These are phyloP conservation scores for Arthrobotrys sphaeroides DNA, from an alignment of 2,329 filamentous ascomycete genomes.

Conservation along the genomic window DNA sequence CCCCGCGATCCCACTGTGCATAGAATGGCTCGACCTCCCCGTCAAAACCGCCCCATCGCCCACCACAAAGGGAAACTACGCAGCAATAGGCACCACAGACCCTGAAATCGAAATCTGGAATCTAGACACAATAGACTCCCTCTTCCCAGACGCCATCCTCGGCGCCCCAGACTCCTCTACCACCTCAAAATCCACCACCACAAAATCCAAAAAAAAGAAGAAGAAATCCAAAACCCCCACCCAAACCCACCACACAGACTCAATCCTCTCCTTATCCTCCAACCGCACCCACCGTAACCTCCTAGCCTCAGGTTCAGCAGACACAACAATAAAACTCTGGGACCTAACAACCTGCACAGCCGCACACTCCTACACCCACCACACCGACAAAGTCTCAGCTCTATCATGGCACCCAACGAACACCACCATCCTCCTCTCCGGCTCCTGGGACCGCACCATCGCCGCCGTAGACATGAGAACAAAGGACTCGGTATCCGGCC, in stretches of 20 bases:
- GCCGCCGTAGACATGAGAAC: constrained; percentile 97
- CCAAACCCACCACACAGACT: constrained; percentile 83
- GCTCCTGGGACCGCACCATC: constrained; percentile 92
- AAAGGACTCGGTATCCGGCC: constrained; percentile 76
- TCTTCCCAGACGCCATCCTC: constrained; percentile 97
- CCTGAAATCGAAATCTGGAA: constrained; percentile 99
- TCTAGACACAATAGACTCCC: constrained; percentile 91
- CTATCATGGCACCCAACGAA: constrained; percentile 91
- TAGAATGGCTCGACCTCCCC: constrained; percentile 95
- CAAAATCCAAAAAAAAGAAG: constrained; percentile 70
- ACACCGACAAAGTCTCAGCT: constrained; percentile 94
- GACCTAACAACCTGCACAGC: constrained; percentile 90
- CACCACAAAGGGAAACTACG: constrained; percentile 79
- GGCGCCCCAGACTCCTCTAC: constrained; percentile 72
- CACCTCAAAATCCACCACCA: constrained; percentile 60
- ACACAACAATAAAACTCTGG: constrained; percentile 98
- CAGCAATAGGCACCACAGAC: constrained; percentile 95
- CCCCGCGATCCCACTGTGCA: constrained; percentile 90
- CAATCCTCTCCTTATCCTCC: constrained; percentile 86
- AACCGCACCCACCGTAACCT: constrained; percentile 95
- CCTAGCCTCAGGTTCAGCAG: constrained; percentile 91
- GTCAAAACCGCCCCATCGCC: constrained; percentile 72
- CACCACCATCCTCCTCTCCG: constrained; percentile 86
- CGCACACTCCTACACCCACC: constrained; percentile 91
- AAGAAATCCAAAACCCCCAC: constrained; percentile 87